Conservation (phyloP, 768 basidiomycete species). For the Tricholoma flavovirens region DNA sequence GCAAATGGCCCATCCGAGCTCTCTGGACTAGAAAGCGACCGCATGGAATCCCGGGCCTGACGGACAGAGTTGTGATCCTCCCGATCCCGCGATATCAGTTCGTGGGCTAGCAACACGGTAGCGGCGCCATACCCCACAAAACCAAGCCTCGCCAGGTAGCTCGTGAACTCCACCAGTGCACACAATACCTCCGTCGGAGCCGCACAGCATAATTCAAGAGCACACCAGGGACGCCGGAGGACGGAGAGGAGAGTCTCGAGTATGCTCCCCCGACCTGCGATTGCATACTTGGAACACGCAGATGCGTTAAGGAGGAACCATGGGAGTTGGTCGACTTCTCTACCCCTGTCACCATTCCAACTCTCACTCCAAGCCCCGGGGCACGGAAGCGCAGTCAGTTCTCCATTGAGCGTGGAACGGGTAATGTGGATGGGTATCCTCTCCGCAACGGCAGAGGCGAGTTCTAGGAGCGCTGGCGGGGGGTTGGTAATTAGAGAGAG, state of each 20-base stretch:
- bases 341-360: neutral
- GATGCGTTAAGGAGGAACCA: conserved; percentile 1
- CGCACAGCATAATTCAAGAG: conserved; percentile 1
- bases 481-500: neutral
- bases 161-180: neutral
- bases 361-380: neutral
- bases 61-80: neutral
- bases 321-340: neutral
- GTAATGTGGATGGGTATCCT: neutral
- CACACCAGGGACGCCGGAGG: neutral
- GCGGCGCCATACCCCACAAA: neutral
- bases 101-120: neutral
- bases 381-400: neutral
- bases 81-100: neutral
- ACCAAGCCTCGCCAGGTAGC: neutral
- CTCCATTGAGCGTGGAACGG: neutral
- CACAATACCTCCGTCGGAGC: neutral
- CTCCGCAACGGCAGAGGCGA: neutral
- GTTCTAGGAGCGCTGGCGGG: neutral
- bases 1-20: neutral
- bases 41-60: neutral
- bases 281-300: neutral
- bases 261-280: neutral
- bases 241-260: conserved; percentile 1
- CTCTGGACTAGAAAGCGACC: neutral